Base-by-base conservation (phyloP, 2,329 filamentous ascomycete species). In the Pseudocercospora ulei region DNA sequence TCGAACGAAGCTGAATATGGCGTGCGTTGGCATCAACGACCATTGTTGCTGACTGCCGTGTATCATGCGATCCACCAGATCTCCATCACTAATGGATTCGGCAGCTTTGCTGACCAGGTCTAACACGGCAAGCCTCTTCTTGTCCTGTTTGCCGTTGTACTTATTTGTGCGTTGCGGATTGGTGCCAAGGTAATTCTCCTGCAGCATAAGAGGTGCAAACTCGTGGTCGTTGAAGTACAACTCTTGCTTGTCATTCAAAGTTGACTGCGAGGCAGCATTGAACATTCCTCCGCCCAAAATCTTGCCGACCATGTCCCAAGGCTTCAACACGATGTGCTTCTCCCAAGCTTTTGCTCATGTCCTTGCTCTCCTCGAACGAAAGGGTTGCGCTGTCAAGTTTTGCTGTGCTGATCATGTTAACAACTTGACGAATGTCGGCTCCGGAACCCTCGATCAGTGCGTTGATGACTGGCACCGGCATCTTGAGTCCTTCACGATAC, bases 211-310 rank as follows among this genome's bases (percentile, higher is more conserved):
- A 56, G 80, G 90, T 56, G 86, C 95, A 65, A 96, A 93, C 55
- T 98, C 90, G 57, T 98, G 90, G 55, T 98, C 90, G 61, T 98
- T 96, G 70, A 98, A 98, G 62, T 98, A 98, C 1, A 98, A 75
- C 63, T 98, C 88, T 47, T 92, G 90, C 69, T 98, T 98, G 62
- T 98, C 88, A 58, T 96, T 96, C 22, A 98, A 67, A 0, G 85
- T 93, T 2, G 83, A 70, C 50, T 84, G 92, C 63, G 85, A 92
- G 34, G 78, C 76, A 3, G 78, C 73, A 14, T 82, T 73, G 62
- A 96, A 98, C 63, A 95, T 76, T 23, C 85, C 84, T 3, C 85
- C 80, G 16, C 76, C 84, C 4, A 98, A 74, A 58, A 98, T 85
- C 65, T 95, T 95, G 58, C 82, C 75, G 46, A 84, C 87, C 55